A percentile compares a stretch with the other conserved stretches of the same genome.
Evolutionary conservation across 805 yeast genomes (phyloP).

Genomic region (Gaillardinia entomophila): DNA sequence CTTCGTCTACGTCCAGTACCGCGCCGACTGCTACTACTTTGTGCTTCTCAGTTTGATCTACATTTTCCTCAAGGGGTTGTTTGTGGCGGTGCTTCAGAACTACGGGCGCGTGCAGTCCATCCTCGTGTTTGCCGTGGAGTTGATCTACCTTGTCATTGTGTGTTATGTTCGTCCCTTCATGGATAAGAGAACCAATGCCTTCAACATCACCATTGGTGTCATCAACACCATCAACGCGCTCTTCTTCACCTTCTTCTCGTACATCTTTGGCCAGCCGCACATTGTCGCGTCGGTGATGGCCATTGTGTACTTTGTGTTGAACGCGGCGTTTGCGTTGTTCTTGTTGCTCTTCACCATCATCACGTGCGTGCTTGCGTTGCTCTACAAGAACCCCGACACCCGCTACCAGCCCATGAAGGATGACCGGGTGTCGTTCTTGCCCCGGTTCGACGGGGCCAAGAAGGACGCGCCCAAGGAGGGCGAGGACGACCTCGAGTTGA

Average conservation of each 20-base stretch:
- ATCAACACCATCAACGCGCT: slow-evolving; percentile 78
- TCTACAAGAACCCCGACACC: slow-evolving; percentile 90
- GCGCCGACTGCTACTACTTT: slow-evolving; percentile 86
- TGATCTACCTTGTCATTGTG: slow-evolving; percentile 57
- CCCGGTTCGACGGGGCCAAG: slow-evolving; percentile 44
- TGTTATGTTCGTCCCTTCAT: slow-evolving; percentile 81
- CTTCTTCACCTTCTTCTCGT: slow-evolving; percentile 84
- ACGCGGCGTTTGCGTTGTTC: slow-evolving; percentile 82
- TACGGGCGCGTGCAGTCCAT: slow-evolving; percentile 81
- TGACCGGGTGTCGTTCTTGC: slow-evolving; percentile 93
- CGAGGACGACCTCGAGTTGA: slow-evolving; percentile 53
- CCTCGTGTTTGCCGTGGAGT: slow-evolving; percentile 68
- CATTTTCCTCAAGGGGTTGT: slow-evolving; percentile 65
- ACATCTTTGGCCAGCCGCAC: slow-evolving; percentile 74
- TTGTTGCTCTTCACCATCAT: slow-evolving; percentile 80
- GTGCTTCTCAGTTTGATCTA: slow-evolving; percentile 59
- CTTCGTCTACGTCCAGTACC: slow-evolving; percentile 83
- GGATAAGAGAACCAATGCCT: slow-evolving; percentile 92
- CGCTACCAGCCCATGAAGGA: slow-evolving; percentile 95
- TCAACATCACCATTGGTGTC: slow-evolving; percentile 80
- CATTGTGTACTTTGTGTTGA: slow-evolving; percentile 78
- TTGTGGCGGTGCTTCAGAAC: slow-evolving; percentile 80
- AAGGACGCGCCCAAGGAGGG: slow-evolving; percentile 12
- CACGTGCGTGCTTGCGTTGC: slow-evolving; percentile 77
- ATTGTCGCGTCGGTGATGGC: slow-evolving; percentile 92